Conservation (phyloP, 441 rosid genomes). For the Brassica balearica region DNA sequence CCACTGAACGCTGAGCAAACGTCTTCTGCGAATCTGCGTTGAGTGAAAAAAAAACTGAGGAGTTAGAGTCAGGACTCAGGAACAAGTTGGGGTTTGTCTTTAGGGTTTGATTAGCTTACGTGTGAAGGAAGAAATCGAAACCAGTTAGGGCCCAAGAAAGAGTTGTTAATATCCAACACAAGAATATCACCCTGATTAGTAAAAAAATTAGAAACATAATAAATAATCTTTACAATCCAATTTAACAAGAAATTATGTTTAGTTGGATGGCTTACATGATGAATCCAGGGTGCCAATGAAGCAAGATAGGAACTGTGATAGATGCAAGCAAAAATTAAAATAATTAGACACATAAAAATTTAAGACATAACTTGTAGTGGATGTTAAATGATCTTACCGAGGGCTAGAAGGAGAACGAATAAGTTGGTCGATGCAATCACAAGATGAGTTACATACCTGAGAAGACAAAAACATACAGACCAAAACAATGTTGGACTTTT, state of each 20-base stretch:
- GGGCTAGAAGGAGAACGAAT: conserved; percentile 53
- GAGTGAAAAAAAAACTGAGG: neutral
- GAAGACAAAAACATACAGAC: neutral
- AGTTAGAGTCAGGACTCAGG: neutral
- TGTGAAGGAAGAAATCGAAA: conserved; percentile 64
- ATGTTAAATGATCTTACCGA: conserved; percentile 48
- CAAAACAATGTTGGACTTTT: neutral
- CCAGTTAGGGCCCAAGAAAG: conserved; percentile 68
- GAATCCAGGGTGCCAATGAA: conserved; percentile 72
- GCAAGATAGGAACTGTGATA: conserved; percentile 54
- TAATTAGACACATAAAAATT: neutral
- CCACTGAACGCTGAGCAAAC: conserved; percentile 59
- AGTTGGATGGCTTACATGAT: conserved; percentile 49
- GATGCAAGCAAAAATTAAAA: neutral
- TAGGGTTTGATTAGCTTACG: conserved; percentile 48
- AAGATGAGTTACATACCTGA: conserved; percentile 55
- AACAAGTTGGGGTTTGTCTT: neutral
- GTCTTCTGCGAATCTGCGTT: conserved; percentile 61
- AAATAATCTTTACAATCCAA: neutral
- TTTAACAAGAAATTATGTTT: neutral
- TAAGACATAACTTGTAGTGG: neutral
- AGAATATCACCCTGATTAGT: conserved; percentile 46
- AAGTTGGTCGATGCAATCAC: conserved; percentile 52
- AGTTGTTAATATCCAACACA: conserved; percentile 73
- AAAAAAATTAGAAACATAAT: too few species aligned